phyloP scores from a whole-genome alignment of 495 filamentous ascomycete species.

The Neurospora sp. region DNA sequence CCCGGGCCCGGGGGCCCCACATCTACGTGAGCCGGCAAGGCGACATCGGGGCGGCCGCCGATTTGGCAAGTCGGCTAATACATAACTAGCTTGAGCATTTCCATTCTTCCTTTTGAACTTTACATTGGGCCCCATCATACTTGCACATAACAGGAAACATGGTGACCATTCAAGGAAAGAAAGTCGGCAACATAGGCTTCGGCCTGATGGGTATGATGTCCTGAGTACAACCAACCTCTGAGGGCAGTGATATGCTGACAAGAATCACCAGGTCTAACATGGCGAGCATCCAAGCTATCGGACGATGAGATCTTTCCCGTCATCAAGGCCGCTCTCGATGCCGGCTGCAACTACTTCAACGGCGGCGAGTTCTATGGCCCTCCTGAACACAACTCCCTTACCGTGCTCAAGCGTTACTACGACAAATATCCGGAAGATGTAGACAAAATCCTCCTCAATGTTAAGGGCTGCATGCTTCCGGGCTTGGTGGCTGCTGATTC shows the following conservation, averaged over 20 bases:
- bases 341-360: conserved; percentile 71
- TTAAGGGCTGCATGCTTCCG: conserved; percentile 49
- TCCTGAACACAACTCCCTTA: conserved; percentile 55
- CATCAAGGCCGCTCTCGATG: conserved; percentile 55
- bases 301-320: conserved; percentile 55
- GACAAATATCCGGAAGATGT: conserved; percentile 57
- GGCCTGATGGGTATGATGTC: conserved; percentile 43
- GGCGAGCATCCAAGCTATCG: conserved; percentile 42
- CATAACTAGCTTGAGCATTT: neutral
- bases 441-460: conserved; percentile 51
- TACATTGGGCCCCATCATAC: neutral
- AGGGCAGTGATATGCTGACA: neutral
- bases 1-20: neutral
- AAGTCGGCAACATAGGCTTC: conserved; percentile 46
- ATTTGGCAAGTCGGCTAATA: neutral
- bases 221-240: neutral
- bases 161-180: conserved; percentile 32
- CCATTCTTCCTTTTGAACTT: neutral
- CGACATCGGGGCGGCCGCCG: neutral
- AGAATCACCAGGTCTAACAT: conserved; percentile 55
- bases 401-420: conserved; percentile 57
- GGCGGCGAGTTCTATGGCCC: conserved; percentile 75
- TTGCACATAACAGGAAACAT: neutral
- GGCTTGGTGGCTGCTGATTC: conserved; percentile 34
- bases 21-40: neutral